phyloP scores from a whole-genome alignment of 192 early-diverging fungal species.

The Coemansia sp. region DNA sequence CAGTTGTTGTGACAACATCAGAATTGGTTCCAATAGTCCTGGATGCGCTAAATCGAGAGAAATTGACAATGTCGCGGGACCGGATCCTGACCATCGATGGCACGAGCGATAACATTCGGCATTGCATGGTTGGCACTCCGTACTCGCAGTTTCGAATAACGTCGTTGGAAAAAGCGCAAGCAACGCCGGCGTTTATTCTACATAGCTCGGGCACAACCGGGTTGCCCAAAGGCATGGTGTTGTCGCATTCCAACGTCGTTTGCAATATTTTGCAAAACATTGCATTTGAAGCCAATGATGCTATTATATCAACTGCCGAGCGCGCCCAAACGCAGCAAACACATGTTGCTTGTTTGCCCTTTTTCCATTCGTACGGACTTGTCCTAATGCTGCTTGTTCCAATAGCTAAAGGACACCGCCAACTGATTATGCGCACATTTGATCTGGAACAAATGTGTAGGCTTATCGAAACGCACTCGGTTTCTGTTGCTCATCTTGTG shows the following conservation, averaged over 20 bases:
- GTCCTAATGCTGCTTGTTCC: constrained; percentile 46
- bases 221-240: constrained; percentile 79
- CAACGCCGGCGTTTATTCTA: constrained; percentile 41
- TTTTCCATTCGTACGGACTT: constrained; percentile 70
- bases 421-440: constrained; percentile 77
- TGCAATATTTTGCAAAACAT: constrained; percentile 65
- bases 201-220: constrained; percentile 51
- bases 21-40: constrained; percentile 18
- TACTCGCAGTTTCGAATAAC: constrained; percentile 33
- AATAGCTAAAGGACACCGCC: constrained; percentile 48
- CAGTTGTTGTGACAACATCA: constrained; percentile 59
- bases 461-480: constrained; percentile 66
- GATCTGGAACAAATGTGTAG: constrained; percentile 61
- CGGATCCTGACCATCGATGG: constrained; percentile 35
- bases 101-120: constrained; percentile 4
- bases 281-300: constrained; percentile 42
- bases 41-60: constrained; percentile 14
- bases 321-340: constrained; percentile 9
- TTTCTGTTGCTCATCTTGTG: constrained; percentile 62
- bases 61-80: constrained; percentile 23
- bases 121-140: constrained; percentile 4
- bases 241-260: constrained; percentile 78
- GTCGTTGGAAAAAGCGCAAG: constrained; percentile 11
- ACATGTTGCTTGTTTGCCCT: constrained; percentile 57
- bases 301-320: constrained; percentile 9